Evolutionary conservation across 805 yeast genomes (phyloP), one percentile per base, ranked within the genome.

Genomic region (Gaillardinia entomophila): DNA sequence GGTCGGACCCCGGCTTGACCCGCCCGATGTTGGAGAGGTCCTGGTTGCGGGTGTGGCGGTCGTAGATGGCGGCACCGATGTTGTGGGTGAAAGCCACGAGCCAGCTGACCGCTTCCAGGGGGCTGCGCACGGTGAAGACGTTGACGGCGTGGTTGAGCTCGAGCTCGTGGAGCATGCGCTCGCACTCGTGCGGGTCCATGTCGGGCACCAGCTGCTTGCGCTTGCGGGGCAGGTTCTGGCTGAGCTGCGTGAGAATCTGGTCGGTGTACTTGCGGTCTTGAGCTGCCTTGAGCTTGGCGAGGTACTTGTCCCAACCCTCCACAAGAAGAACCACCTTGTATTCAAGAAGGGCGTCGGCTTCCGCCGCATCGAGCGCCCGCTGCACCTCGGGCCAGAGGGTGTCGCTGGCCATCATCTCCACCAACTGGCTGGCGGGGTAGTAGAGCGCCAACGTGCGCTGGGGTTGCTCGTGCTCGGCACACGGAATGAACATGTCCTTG

Each of bases 21-120:
- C 53, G 58, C 4, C 79, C 79, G 6, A 82, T 53, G 41, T 74
- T 76, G 1, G 81, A 68, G 34, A 76, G 63, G 24, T 71, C 71
- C 36, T 66, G 62, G 47, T 76, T 72, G 40, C 86, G 54, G 38
- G 75, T 70, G 24, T 56, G 55, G 15, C 73, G 73, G 46, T 80
- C 87, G 51, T 75, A 74, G 19, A 76, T 46, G 10, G 74, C 60
- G 12, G 57, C 49, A 0, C 77, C 66, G 5, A 81, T 64, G 0
- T 86, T 66, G 42, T 77, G 72, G 0, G 83, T 60, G 40, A 79
- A 67, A 12, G 79, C 70, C 28, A 63, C 69, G 12, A 80, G 46
- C 77, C 85, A 77, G 3, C 57, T 64, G 1, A 64, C 34, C 1
- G 72, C 54, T 31, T 78, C 84, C 29, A 52, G 63, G 5, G 48